These are phyloP conservation scores for Ambrosiella xylebori DNA, from an alignment of 2,329 filamentous ascomycete genomes.

Conservation along the genomic window DNA sequence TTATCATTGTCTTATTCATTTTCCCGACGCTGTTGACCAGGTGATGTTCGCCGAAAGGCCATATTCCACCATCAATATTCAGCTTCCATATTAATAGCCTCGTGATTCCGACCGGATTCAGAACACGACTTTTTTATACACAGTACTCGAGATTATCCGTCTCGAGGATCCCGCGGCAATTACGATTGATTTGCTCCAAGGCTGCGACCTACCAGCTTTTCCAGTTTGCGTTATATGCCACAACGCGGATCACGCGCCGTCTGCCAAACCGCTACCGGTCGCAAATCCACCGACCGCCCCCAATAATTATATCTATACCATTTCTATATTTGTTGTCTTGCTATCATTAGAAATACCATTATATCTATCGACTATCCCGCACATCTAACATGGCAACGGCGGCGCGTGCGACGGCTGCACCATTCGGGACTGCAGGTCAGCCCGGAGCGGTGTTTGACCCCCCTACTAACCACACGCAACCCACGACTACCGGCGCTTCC, in stretches of 20 bases:
- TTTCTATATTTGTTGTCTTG: neutral
- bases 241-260: too few relatives aligned
- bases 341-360: neutral
- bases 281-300: too few relatives aligned
- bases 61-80: neutral
- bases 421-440: neutral
- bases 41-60: too few relatives aligned
- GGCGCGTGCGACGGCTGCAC: neutral
- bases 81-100: neutral
- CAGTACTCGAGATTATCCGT: too few relatives aligned
- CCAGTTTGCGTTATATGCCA: too few relatives aligned
- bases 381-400: neutral
- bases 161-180: neutral
- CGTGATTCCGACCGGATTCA: neutral
- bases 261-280: too few relatives aligned
- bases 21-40: too few relatives aligned
- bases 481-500: neutral
- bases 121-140: neutral
- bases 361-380: neutral
- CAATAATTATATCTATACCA: too few relatives aligned
- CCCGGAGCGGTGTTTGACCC: neutral
- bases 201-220: neutral
- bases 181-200: neutral
- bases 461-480: neutral
- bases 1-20: too few relatives aligned